Conservation (phyloP, 192 early-diverging fungal genomes). For the Mortierella alpina region DNA sequence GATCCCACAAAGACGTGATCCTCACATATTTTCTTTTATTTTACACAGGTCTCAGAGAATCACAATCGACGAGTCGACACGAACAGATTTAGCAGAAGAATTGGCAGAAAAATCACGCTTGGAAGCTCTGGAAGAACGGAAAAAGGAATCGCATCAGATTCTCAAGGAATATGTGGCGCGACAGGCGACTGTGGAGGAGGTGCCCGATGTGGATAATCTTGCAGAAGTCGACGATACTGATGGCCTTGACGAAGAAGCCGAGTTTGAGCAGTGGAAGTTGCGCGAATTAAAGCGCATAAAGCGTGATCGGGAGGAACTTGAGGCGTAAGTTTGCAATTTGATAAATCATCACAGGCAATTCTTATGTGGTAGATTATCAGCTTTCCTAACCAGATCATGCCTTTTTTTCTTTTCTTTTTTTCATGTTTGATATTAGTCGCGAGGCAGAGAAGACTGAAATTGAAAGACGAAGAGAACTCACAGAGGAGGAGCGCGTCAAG, state of each 20-base stretch:
- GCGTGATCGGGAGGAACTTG: constrained; percentile 82
- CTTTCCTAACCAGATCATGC: neutral
- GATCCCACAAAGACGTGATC: too few relatives aligned
- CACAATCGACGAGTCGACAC: constrained; percentile 68
- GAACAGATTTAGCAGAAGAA: constrained; percentile 63
- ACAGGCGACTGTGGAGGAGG: constrained; percentile 68
- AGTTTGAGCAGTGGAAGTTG: constrained; percentile 91
- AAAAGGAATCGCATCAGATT: constrained; percentile 80
- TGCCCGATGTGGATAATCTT: constrained; percentile 32
- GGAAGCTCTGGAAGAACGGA: constrained; percentile 68
- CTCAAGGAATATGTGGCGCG: constrained; percentile 76
- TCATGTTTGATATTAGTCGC: constrained; percentile 48
- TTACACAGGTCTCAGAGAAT: constrained; percentile 65
- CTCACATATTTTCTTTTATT: too few relatives aligned
- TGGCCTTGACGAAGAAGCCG: constrained; percentile 85
- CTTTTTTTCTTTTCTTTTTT: neutral
- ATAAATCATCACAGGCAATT: neutral
- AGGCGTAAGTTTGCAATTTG: constrained; percentile 57
- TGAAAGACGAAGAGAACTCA: constrained; percentile 82
- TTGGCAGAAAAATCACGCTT: constrained; percentile 66
- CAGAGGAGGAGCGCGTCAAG: constrained; percentile 81
- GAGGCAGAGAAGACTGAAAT: constrained; percentile 83
- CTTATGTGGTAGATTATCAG: neutral
- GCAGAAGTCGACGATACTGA: constrained; percentile 92
- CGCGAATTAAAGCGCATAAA: constrained; percentile 91